Conservation (phyloP, 192 early-diverging fungal genomes). For the Dissophora ornata region DNA sequence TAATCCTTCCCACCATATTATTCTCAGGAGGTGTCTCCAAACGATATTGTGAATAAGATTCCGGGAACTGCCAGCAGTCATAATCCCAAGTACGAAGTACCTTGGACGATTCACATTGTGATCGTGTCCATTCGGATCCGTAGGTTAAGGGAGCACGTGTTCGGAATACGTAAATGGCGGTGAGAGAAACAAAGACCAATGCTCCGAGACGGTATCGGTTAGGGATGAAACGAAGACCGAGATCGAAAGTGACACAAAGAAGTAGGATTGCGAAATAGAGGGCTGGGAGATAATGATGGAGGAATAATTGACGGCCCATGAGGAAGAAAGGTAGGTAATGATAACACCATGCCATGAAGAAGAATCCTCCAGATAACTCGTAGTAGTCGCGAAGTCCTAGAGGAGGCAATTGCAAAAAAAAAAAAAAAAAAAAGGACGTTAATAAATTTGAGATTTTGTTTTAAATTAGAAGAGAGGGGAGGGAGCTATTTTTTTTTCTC, state of each 20-base stretch:
- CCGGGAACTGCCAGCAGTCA: constrained; percentile 66
- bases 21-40: too few species aligned
- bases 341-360: constrained; percentile 82
- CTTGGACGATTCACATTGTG: constrained; percentile 82
- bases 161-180: constrained; percentile 73
- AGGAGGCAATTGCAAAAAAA: constrained; percentile 19
- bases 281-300: constrained; percentile 95
- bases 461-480: background rate
- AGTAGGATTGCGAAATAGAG: constrained; percentile 88
- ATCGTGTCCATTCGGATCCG: constrained; percentile 79
- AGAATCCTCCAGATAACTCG: constrained; percentile 70
- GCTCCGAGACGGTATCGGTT: constrained; percentile 62
- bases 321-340: constrained; percentile 93
- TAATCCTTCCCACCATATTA: constrained; percentile 11
- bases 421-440: background rate
- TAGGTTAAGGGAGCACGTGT: constrained; percentile 85
- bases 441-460: background rate
- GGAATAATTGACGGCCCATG: constrained; percentile 90
- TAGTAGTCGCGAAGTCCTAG: constrained; percentile 61
- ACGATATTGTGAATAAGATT: constrained; percentile 25
- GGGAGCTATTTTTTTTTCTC: background rate
- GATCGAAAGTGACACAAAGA: constrained; percentile 78
- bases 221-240: constrained; percentile 73
- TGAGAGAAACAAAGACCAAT: constrained; percentile 60
- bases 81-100: constrained; percentile 89